Conservation (phyloP, 345 rosid genomes). For the Salix dunnii region DNA sequence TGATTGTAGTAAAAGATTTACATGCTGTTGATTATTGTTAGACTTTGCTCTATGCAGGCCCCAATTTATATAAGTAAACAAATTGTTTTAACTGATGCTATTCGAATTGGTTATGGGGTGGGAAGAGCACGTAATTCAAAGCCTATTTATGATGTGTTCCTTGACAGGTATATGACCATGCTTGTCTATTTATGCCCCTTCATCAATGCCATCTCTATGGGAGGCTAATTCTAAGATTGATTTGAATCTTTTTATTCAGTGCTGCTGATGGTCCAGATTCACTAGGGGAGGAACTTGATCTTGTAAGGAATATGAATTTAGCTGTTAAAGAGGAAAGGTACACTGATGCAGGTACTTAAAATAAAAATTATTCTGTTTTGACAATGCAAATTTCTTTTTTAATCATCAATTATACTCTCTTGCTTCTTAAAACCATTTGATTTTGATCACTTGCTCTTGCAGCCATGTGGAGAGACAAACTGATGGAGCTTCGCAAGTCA, state of each 20-base stretch:
- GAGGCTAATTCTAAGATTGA: slow-evolving; percentile 23
- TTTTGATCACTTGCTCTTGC: slow-evolving; percentile 25
- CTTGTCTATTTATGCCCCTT: slow-evolving; percentile 2
- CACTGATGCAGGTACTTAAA: slow-evolving; percentile 69
- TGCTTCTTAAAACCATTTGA: neutral
- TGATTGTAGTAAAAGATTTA: neutral
- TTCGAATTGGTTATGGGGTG: slow-evolving; percentile 66
- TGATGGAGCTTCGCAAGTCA: slow-evolving; percentile 56
- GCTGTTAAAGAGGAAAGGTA: slow-evolving; percentile 80
- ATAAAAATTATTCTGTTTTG: neutral
- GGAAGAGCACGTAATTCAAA: slow-evolving; percentile 45
- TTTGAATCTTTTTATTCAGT: slow-evolving; percentile 44
- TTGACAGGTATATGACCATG: slow-evolving; percentile 58
- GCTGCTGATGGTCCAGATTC: slow-evolving; percentile 76
- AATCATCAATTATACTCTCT: neutral
- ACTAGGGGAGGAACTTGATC: slow-evolving; percentile 62
- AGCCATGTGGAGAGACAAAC: slow-evolving; percentile 74
- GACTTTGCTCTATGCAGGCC: slow-evolving; percentile 47
- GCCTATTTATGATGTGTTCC: slow-evolving; percentile 61
- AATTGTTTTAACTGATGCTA: slow-evolving; percentile 71
- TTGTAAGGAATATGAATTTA: slow-evolving; percentile 60
- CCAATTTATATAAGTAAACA: slow-evolving; percentile 79
- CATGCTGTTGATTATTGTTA: slow-evolving; percentile 11
- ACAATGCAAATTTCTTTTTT: neutral
- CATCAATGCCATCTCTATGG: slow-evolving; percentile 6